Base-by-base conservation (phyloP, 129 eudicot genomes). In the Heracleum sosnowskyi region DNA sequence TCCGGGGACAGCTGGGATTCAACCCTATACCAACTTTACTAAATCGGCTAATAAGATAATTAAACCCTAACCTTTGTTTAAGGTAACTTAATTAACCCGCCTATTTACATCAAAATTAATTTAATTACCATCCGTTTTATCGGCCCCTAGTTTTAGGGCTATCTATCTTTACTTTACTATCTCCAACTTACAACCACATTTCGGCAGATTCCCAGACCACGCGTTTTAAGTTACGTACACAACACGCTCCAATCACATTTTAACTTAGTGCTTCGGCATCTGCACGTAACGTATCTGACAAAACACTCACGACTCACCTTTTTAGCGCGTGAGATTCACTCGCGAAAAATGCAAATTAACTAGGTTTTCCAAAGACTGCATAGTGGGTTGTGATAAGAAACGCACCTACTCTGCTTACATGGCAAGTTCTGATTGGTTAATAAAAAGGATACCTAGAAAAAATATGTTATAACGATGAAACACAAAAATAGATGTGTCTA, bases 291-390 rank as follows among this genome's bases (percentile, higher is more conserved):
- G 37, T 55, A 16, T 7, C 41, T 84, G 83, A 76, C 78, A 74
- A n/a, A 83, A 76, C 76, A 28, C 42, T 5, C 62, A 69, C 73
- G 13, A 13, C 44, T 36, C 16, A 63, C 12, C 85, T 55, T 4
- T 18, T 15, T 16, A 31, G 82, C 60, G 85, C 81, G 88, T 85
- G 88, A 22, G 63, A 13, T 7, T 1, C 63, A 85, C 85, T 72
- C 72, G 72, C 37, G 24, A n/a, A 22, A 45, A n/a, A 31, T 51
- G 70, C 53, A 66, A 44, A 69, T 81, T 78, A 78, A 83, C 33
- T 85, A 85, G 88, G 88, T 85, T 79, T 85, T 85, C n/a, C 41
- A 36, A 39, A 34, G 72, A 16, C 37, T 33, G 70, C 36, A 46
- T 35, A 77, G 81, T 76, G 81, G 84, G 57, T 80, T 44, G 84